Evolutionary conservation across 1,139 yeast genomes (phyloP).

Genomic region (Nakaseomyces sp.): DNA sequence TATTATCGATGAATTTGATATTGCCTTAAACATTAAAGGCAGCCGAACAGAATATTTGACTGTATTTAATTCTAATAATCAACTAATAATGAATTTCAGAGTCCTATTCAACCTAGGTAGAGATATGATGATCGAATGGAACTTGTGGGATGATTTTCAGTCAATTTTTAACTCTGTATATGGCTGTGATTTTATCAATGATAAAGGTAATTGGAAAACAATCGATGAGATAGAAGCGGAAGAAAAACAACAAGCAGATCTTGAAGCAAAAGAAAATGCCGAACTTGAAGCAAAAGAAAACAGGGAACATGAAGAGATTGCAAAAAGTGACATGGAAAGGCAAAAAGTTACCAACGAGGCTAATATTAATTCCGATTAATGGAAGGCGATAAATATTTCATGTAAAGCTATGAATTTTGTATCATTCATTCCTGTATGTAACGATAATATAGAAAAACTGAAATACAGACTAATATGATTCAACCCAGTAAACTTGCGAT

Average conservation of each 20-base stretch:
- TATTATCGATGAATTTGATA: constrained; percentile 25
- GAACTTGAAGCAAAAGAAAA: neutral
- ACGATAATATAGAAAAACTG: neutral
- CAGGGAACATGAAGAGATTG: neutral
- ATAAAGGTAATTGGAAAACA: constrained; percentile 15
- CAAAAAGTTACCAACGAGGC: too few relatives aligned
- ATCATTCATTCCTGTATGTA: neutral
- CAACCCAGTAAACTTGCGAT: too few relatives aligned
- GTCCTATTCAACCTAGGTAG: constrained; percentile 21
- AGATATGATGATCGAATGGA: constrained; percentile 16
- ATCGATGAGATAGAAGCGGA: constrained; percentile 9
- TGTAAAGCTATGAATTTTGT: too few relatives aligned
- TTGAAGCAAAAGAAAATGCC: constrained; percentile 8
- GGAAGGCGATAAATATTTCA: too few relatives aligned
- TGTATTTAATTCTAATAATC: constrained; percentile 23
- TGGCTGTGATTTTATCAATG: constrained; percentile 16
- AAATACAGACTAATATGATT: too few relatives aligned
- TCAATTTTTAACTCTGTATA: constrained; percentile 16
- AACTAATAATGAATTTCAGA: constrained; percentile 23
- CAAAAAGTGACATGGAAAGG: too few relatives aligned
- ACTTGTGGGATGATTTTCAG: constrained; percentile 20
- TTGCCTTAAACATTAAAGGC: constrained; percentile 21
- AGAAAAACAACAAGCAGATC: constrained; percentile 12
- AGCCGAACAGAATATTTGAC: constrained; percentile 24
- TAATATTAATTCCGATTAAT: too few relatives aligned